Evolutionary conservation across 139 green algal species (phyloP), one percentile per base, ranked within the genome.

Genomic region (Klebsormidium nitens): DNA sequence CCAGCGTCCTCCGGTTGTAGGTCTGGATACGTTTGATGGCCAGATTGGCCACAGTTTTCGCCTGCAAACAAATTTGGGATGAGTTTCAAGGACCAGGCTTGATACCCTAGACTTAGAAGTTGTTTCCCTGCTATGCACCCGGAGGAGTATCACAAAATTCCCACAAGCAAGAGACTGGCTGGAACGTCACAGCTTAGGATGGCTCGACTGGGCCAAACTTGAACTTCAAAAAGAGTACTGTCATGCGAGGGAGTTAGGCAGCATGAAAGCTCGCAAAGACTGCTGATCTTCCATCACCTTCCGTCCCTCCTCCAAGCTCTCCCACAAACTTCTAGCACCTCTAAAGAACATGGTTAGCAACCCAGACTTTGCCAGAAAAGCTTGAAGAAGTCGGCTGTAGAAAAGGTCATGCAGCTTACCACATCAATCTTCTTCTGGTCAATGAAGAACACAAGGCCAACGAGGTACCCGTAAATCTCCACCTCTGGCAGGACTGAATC

Each of bases 401-500:
- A 40, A n/a, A n/a, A n/a, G n/a, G n/a, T n/a, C 5, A 5, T 74
- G 8, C 5, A 26, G 5, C 62, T 29, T 48, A 91, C 89, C 89
- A 87, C 63, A 49, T 83, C 49, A 8, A 68, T 88, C 29, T 83
- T 57, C 78, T 95, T 89, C 19, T 69, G 46, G 80, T 97, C 89
- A 26, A 91, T 56, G 32, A 95, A 74, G 59, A 84, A 83, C 50
- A 93, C 81, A 26, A 94, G 66, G 23, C 85, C 78, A 2, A 97
- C 72, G 37, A 97, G 79, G 69, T 88, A 91, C 1, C 74, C 69
- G 50, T 92, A 95, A 32, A 87, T 69, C 82, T 98, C 93, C 14
- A 90, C 80, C 82, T 97, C 92, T 1, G 92, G 90, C 11, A 95
- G n/a, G n/a, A n/a, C n/a, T n/a, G n/a, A n/a, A n/a, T n/a, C n/a